Conservation (phyloP, 768 basidiomycete genomes). For the Lentinula raphanica region DNA sequence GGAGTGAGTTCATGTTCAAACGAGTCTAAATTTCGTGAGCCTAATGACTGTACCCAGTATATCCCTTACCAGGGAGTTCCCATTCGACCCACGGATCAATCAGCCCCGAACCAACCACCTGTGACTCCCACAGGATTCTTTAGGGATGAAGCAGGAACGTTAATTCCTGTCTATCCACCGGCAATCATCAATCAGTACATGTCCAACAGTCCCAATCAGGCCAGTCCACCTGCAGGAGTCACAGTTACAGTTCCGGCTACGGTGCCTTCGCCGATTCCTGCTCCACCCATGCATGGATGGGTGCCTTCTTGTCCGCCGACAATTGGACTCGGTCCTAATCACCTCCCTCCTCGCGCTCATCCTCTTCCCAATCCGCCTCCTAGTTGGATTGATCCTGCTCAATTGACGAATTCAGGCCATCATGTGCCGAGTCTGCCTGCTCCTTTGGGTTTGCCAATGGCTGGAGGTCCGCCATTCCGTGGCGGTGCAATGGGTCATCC, state of each 20-base stretch:
- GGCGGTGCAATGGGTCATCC: background rate
- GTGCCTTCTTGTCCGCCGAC: background rate
- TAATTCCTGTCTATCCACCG: conserved; percentile 65
- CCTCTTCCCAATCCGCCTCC: background rate
- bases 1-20: conserved; percentile 34
- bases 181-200: conserved; percentile 70
- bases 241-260: background rate
- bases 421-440: background rate
- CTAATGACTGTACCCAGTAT: conserved; percentile 27
- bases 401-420: background rate
- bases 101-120: conserved; percentile 41
- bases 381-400: background rate
- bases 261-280: background rate
- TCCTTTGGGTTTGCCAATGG: background rate
- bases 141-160: conserved; percentile 67
- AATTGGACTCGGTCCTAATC: background rate
- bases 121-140: conserved; percentile 64
- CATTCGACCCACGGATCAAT: conserved; percentile 25
- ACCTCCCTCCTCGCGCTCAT: background rate
- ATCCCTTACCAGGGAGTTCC: conserved; percentile 43
- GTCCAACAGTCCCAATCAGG: conserved; percentile 28
- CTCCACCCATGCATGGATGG: background rate
- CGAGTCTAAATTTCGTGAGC: background rate
- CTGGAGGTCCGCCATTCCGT: conserved; percentile 1
- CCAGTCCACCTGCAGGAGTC: background rate